phyloP scores from a whole-genome alignment of 176 grass and related monocot genomes.

The Phragmites australis region DNA sequence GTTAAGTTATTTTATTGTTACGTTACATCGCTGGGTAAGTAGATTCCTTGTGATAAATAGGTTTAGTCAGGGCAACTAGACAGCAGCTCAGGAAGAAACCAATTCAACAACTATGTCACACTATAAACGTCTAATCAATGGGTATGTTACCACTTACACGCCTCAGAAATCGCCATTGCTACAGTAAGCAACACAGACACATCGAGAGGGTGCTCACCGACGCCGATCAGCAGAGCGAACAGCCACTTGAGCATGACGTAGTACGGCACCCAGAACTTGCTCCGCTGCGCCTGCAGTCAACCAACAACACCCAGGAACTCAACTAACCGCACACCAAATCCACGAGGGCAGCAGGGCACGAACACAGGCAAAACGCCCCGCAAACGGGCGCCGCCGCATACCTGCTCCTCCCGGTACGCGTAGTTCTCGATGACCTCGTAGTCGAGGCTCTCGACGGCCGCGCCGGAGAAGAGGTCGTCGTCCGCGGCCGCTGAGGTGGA shows the following conservation, averaged over 20 bases:
- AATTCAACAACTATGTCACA: not conserved
- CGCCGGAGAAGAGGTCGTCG: slow-evolving; percentile 41
- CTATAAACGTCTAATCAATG: not conserved
- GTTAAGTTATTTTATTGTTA: not conserved
- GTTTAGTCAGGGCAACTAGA: not conserved
- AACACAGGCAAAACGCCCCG: not conserved
- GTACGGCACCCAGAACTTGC: slow-evolving; percentile 92
- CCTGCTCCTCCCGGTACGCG: slow-evolving; percentile 98
- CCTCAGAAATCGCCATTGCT: not conserved
- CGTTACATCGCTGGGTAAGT: not conserved
- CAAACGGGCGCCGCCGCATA: slow-evolving; percentile 1
- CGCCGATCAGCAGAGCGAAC: slow-evolving; percentile 81
- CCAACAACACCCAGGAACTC: not conserved
- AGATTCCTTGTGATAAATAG: not conserved
- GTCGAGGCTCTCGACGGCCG: slow-evolving; percentile 84
- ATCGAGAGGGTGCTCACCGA: slow-evolving; percentile 51
- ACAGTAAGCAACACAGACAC: not conserved
- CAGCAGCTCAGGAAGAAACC: not conserved
- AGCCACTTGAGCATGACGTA: slow-evolving; percentile 92
- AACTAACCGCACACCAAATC: not conserved
- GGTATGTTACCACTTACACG: not conserved
- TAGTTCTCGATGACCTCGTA: slow-evolving; percentile 99
- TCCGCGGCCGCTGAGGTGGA: not conserved
- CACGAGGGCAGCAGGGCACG: too few relatives aligned
- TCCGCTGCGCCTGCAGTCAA: slow-evolving; percentile 67